A percentile compares a stretch with the other conserved stretches of the same genome.
Evolutionary conservation across 2,329 filamentous ascomycete genomes (phyloP).

Genomic region (Pseudogymnoascus sp.): DNA sequence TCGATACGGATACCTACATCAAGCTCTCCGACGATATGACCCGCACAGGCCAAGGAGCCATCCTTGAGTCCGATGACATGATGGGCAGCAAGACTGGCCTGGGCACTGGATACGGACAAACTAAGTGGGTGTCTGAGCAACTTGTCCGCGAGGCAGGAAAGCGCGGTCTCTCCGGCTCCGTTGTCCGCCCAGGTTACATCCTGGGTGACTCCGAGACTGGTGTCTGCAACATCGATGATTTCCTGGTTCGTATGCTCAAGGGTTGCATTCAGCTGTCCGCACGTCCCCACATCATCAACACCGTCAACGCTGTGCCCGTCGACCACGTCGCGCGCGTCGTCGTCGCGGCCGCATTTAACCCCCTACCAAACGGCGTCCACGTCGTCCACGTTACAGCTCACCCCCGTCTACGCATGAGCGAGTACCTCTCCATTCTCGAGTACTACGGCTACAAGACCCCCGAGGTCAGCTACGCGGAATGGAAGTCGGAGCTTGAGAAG

Average conservation of each 20-base stretch:
- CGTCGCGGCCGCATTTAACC: constrained; percentile 64
- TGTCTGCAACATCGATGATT: constrained; percentile 77
- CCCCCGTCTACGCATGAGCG: constrained; percentile 68
- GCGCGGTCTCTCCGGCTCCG: constrained; percentile 66
- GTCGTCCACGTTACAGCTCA: constrained; percentile 76
- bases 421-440: constrained; percentile 63
- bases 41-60: constrained; percentile 53
- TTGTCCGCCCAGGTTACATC: constrained; percentile 82
- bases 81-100: constrained; percentile 69
- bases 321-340: constrained; percentile 77
- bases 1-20: constrained; percentile 79
- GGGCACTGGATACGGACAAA: constrained; percentile 83
- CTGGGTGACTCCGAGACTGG: constrained; percentile 66
- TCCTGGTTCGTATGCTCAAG: constrained; percentile 79
- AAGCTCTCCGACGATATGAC: constrained; percentile 60
- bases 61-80: constrained; percentile 73
- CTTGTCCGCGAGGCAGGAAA: constrained; percentile 72
- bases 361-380: constrained; percentile 34
- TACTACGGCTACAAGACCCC: constrained; percentile 67
- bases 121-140: constrained; percentile 70
- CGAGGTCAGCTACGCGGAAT: constrained; percentile 59
- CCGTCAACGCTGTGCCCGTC: constrained; percentile 84
- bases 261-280: constrained; percentile 73
- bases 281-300: constrained; percentile 74
- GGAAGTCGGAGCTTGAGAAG: constrained; percentile 59